phyloP scores from a whole-genome alignment of 169 alveolate species.

The Cyclospora cayetanensis region DNA sequence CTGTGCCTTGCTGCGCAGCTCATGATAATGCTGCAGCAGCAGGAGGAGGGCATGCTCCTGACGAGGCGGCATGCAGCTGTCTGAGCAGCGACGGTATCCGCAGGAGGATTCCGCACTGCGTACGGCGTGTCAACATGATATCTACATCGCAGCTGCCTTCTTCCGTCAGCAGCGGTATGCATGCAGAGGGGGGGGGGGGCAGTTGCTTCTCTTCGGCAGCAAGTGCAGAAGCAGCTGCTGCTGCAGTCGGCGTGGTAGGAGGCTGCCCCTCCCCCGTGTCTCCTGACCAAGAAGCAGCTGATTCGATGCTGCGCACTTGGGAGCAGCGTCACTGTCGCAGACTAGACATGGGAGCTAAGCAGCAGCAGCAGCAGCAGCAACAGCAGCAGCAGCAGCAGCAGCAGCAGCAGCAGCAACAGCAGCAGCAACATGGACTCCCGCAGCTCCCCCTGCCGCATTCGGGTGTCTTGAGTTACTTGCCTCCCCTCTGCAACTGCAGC shows the following conservation, averaged over 20 bases:
- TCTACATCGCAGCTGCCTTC: neutral
- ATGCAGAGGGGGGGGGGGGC: neutral
- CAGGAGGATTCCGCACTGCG: neutral
- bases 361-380: neutral
- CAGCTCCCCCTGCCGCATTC: neutral
- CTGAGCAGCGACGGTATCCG: neutral
- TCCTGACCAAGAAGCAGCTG: neutral
- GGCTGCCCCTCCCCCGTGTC: neutral
- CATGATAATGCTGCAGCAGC: neutral
- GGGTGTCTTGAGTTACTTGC: neutral
- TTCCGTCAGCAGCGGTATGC: neutral
- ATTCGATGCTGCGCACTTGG: neutral
- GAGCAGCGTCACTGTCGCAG: neutral
- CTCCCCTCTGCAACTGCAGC: constrained; percentile 58
- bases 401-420: constrained; percentile 18
- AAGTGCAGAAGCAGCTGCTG: neutral
- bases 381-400: constrained; percentile 4
- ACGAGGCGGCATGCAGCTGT: no score
- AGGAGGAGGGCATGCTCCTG: no score
- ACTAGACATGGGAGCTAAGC: neutral
- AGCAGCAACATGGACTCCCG: neutral
- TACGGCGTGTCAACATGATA: neutral
- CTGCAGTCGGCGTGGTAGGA: neutral
- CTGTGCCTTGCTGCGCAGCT: neutral
- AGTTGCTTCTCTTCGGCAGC: neutral